Percentiles rank a stretch among this genome's conserved stretches.
Evolutionary conservation across 768 basidiomycete genomes (phyloP).

Genomic region (Rubroboletus satanas): DNA sequence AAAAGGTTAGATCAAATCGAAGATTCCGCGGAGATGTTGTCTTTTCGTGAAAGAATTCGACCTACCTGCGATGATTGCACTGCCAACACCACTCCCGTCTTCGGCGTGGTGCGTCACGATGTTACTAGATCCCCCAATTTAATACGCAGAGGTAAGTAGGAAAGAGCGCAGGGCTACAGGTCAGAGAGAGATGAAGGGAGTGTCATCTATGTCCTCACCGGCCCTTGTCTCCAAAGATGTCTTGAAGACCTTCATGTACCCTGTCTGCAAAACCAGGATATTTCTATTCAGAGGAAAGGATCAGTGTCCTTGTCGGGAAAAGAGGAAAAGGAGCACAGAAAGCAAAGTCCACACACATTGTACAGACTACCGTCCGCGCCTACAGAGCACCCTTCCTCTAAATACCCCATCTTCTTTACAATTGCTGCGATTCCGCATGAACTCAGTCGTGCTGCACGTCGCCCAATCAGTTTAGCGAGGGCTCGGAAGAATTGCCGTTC

Average conservation of each 20-base stretch:
- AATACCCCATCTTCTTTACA: conserved; percentile 89
- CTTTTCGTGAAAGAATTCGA: conserved; percentile 2
- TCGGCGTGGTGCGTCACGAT: conserved; percentile 37
- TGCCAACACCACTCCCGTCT: conserved; percentile 83
- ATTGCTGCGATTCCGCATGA: conserved; percentile 97
- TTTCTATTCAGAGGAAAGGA: conserved; percentile 55
- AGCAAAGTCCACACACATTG: conserved; percentile 54
- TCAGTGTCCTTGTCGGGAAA: not conserved
- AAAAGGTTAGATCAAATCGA: not conserved
- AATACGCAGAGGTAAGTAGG: conserved; percentile 49
- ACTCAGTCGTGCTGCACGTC: conserved; percentile 85
- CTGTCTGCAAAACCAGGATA: conserved; percentile 94
- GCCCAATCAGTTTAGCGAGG: conserved; percentile 83
- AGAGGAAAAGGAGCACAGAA: not conserved
- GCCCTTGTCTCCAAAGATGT: conserved; percentile 96
- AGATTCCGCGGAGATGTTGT: not conserved
- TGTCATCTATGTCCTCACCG: conserved; percentile 47
- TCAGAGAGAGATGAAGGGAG: not conserved
- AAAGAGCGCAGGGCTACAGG: conserved; percentile 18
- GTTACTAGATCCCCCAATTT: conserved; percentile 53
- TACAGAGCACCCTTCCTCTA: conserved; percentile 86
- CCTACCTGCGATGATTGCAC: conserved; percentile 88
- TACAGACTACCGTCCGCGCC: conserved; percentile 95
- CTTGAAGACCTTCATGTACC: conserved; percentile 87
- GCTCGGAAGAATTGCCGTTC: conserved; percentile 98